A percentile compares a stretch with the other conserved stretches of the same genome.
Conservation (phyloP, 129 eudicot genomes). For the Helianthus tuberosus region DNA sequence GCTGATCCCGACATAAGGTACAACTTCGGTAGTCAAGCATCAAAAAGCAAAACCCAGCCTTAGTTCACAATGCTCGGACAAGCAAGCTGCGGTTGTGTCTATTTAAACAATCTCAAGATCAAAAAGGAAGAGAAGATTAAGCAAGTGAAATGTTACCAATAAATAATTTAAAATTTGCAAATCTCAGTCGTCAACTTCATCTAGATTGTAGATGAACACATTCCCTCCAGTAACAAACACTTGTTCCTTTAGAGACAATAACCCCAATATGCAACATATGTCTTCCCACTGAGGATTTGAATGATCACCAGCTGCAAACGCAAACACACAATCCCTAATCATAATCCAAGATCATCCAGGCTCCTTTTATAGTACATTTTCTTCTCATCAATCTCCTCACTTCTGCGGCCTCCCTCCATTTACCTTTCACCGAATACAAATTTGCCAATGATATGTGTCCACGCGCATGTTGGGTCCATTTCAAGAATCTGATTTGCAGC, state of each 20-base stretch:
- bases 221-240: slow-evolving; percentile 19
- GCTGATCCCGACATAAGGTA: no score
- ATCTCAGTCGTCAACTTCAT: slow-evolving; percentile 29
- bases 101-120: neutral
- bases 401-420: slow-evolving; percentile 75
- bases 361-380: slow-evolving; percentile 77
- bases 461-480: slow-evolving; percentile 68
- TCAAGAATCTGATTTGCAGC: slow-evolving; percentile 68
- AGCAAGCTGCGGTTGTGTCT: no score
- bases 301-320: slow-evolving; percentile 81
- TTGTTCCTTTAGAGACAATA: slow-evolving; percentile 45
- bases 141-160: no score
- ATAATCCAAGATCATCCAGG: slow-evolving; percentile 95
- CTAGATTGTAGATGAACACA: slow-evolving; percentile 27
- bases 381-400: slow-evolving; percentile 75
- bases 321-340: slow-evolving; percentile 57
- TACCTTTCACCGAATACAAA: slow-evolving; percentile 72
- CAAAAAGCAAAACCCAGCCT: no score
- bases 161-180: neutral
- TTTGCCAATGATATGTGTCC: slow-evolving; percentile 74
- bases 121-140: no score
- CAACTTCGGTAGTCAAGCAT: no score
- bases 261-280: slow-evolving; percentile 45
- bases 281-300: slow-evolving; percentile 61
- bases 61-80: no score